A percentile compares a stretch with the other conserved stretches of the same genome.
phyloP scores from a whole-genome alignment of 75 land plant genomes.

The Chamaecyparis obtusa region DNA sequence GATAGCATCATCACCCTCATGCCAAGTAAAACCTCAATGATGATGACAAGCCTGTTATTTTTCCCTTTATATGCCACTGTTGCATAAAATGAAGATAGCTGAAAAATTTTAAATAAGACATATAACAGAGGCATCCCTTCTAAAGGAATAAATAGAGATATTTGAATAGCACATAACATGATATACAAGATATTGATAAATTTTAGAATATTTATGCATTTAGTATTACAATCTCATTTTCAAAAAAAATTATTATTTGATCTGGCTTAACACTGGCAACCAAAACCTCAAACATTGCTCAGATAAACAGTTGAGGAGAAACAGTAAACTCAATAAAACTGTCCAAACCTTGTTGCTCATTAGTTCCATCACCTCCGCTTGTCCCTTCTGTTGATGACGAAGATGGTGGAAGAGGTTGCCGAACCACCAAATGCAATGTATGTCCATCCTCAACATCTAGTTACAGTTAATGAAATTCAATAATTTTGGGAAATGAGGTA shows the following conservation, averaged over 20 bases:
- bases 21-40: not conserved
- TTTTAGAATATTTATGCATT: too few species aligned
- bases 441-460: slow-evolving; percentile 99
- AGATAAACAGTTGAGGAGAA: not conserved
- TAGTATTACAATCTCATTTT: too few species aligned
- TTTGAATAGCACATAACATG: too few species aligned
- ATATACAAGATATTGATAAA: too few species aligned
- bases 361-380: slow-evolving; percentile 16
- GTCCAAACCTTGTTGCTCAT: slow-evolving; percentile 18
- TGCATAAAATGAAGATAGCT: not conserved
- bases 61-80: not conserved
- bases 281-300: not conserved
- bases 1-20: not conserved
- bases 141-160: too few species aligned
- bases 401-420: slow-evolving; percentile 62
- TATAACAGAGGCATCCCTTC: not conserved
- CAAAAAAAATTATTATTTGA: too few species aligned
- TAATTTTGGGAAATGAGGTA: not conserved
- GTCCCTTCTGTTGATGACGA: slow-evolving; percentile 22
- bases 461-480: slow-evolving; percentile 14
- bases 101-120: not conserved
- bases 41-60: not conserved
- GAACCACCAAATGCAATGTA: slow-evolving; percentile 90
- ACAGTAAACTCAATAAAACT: not conserved
- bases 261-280: not conserved